phyloP scores from a whole-genome alignment of 1,284 basidiomycete species.

The Sporisorium graminicola region DNA sequence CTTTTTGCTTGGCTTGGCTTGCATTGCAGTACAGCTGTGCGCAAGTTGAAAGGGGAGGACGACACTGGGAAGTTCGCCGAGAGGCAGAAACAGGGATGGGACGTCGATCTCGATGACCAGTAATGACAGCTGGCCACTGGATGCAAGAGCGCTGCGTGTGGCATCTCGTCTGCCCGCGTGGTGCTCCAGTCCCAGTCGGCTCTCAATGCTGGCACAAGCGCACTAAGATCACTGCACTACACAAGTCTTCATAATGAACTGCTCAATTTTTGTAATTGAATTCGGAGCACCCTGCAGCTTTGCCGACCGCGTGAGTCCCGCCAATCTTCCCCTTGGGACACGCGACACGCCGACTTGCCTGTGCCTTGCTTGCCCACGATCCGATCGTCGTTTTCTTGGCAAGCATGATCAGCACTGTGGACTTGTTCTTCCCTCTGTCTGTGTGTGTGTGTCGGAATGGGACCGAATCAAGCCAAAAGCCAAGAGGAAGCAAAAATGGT shows the following conservation, averaged over 20 bases:
- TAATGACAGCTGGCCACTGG: slow-evolving; percentile 5
- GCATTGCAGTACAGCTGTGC: background rate
- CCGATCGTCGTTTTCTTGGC: background rate
- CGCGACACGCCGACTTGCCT: background rate
- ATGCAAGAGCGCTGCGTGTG: background rate
- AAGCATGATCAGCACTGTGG: too few relatives aligned
- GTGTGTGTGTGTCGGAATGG: too few relatives aligned
- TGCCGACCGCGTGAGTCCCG: background rate
- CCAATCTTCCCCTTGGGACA: background rate
- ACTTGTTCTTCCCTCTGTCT: too few relatives aligned
- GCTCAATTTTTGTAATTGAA: background rate
- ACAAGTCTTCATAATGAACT: too few relatives aligned
- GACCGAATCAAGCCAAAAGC: too few relatives aligned
- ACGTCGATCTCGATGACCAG: background rate
- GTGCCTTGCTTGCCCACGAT: background rate
- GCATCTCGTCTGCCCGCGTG: too few relatives aligned
- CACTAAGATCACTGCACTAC: too few relatives aligned
- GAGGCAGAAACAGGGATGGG: background rate
- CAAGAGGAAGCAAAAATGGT: too few relatives aligned
- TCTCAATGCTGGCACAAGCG: too few relatives aligned
- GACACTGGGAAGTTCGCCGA: slow-evolving; percentile 37
- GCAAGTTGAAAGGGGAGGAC: too few relatives aligned
- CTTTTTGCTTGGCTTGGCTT: slow-evolving; percentile 17
- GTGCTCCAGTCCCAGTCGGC: too few relatives aligned
- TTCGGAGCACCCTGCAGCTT: background rate